phyloP scores from a whole-genome alignment of 2,329 filamentous ascomycete species.

The Exophiala aquamarina region DNA sequence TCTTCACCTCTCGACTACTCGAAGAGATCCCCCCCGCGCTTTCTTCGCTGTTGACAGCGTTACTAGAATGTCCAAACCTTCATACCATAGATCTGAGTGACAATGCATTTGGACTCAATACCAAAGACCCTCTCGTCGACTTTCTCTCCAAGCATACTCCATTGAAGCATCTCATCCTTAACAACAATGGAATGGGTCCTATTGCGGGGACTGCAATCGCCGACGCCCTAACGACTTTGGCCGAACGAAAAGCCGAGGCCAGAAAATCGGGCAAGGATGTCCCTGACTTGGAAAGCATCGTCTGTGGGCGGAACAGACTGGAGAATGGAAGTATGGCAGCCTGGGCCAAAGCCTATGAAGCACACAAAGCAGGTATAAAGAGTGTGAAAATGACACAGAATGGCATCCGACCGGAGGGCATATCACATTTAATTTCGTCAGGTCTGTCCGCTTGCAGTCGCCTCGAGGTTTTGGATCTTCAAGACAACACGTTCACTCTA shows the following conservation, averaged over 20 bases:
- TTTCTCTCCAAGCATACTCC: conserved; percentile 88
- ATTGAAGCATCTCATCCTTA: conserved; percentile 89
- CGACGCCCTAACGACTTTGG: conserved; percentile 78
- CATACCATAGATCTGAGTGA: conserved; percentile 94
- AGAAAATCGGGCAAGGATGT: conserved; percentile 64
- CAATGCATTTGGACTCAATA: conserved; percentile 96
- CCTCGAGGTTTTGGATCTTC: conserved; percentile 79
- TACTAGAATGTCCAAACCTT: conserved; percentile 81
- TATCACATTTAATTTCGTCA: conserved; percentile 74
- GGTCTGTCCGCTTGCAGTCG: conserved; percentile 70
- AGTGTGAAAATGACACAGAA: conserved; percentile 98
- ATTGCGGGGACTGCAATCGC: conserved; percentile 87
- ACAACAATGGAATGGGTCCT: conserved; percentile 96
- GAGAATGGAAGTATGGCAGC: conserved; percentile 96
- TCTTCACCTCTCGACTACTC: conserved; percentile 92
- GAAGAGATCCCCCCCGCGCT: conserved; percentile 92
- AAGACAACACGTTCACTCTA: conserved; percentile 95
- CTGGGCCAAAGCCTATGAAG: conserved; percentile 84
- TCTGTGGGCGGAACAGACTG: conserved; percentile 92
- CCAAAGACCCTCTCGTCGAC: conserved; percentile 84
- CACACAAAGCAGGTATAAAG: conserved; percentile 74
- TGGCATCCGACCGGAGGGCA: conserved; percentile 91
- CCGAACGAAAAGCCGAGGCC: conserved; percentile 78
- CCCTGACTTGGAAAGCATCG: conserved; percentile 88
- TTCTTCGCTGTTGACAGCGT: conserved; percentile 77